phyloP scores from a whole-genome alignment of 495 filamentous ascomycete genomes.

The Rostrohypoxylon terebratum region DNA sequence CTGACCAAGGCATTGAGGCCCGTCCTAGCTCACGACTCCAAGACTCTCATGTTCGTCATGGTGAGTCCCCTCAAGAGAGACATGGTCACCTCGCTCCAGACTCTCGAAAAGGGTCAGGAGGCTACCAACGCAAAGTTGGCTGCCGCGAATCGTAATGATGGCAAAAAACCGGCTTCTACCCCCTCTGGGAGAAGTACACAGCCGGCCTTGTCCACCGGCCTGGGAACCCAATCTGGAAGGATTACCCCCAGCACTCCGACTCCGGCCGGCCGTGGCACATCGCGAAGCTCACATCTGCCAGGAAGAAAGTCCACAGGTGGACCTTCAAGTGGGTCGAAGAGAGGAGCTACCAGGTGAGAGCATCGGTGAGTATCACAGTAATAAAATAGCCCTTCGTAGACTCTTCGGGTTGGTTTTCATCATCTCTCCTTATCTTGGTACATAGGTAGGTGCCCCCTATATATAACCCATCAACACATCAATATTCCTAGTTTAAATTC shows the following conservation, averaged over 20 bases:
- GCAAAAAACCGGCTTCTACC: neutral
- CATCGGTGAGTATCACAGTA: too few relatives aligned
- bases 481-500: too few relatives aligned
- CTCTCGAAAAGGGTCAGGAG: slow-evolving; percentile 38
- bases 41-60: slow-evolving; percentile 99
- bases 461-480: too few relatives aligned
- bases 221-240: neutral
- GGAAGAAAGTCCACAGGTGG: too few relatives aligned
- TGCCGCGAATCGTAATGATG: neutral
- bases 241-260: neutral
- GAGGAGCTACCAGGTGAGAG: too few relatives aligned
- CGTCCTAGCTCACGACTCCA: slow-evolving; percentile 90
- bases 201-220: neutral
- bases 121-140: slow-evolving; percentile 33
- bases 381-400: too few relatives aligned
- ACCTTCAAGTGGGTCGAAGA: too few relatives aligned
- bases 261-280: neutral
- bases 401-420: too few relatives aligned
- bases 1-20: slow-evolving; percentile 93
- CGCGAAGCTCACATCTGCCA: neutral
- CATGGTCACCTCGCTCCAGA: slow-evolving; percentile 55
- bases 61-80: slow-evolving; percentile 88
- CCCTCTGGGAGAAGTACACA: neutral
- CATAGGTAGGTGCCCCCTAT: too few relatives aligned
- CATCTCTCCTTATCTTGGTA: too few relatives aligned